A percentile compares a stretch with the other conserved stretches of the same genome.
phyloP scores from a whole-genome alignment of 495 filamentous ascomycete genomes.

The Parachaetomium inaequale region DNA sequence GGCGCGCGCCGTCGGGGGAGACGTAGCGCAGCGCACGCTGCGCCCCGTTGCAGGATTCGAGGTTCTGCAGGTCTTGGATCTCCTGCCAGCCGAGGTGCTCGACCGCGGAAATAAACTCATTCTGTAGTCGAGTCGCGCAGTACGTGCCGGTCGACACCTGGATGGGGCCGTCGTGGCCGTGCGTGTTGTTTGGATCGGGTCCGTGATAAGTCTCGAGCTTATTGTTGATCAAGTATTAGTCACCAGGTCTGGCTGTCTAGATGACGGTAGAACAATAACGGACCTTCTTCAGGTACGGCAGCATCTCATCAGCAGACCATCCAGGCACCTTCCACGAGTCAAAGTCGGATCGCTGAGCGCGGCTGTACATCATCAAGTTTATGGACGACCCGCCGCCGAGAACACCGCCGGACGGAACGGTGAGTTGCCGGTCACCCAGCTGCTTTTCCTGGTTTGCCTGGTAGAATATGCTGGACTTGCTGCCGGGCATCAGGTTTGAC shows the following conservation, averaged over 20 bases:
- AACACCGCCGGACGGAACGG: slow-evolving; percentile 51
- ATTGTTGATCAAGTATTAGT: too few relatives aligned
- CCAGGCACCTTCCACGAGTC: slow-evolving; percentile 52
- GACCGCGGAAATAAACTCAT: slow-evolving; percentile 46
- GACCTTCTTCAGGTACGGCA: slow-evolving; percentile 54
- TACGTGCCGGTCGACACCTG: slow-evolving; percentile 44
- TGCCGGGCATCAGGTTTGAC: slow-evolving; percentile 31
- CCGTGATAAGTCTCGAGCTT: slow-evolving; percentile 52
- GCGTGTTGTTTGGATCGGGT: slow-evolving; percentile 23
- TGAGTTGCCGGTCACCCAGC: slow-evolving; percentile 38
- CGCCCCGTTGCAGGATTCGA: slow-evolving; percentile 37
- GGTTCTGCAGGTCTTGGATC: slow-evolving; percentile 41
- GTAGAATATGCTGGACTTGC: slow-evolving; percentile 37
- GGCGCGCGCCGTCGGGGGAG: slow-evolving; percentile 43
- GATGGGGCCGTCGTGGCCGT: slow-evolving; percentile 51
- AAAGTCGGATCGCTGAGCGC: slow-evolving; percentile 43
- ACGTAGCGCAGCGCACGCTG: slow-evolving; percentile 32
- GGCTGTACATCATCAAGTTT: slow-evolving; percentile 55
- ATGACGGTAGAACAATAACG: neutral
- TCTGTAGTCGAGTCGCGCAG: slow-evolving; percentile 29
- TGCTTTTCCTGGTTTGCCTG: slow-evolving; percentile 22
- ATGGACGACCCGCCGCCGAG: slow-evolving; percentile 59
- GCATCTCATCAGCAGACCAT: slow-evolving; percentile 50
- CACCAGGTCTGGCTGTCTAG: too few relatives aligned
- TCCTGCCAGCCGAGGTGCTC: slow-evolving; percentile 41